A percentile compares a stretch with the other conserved stretches of the same genome.
phyloP scores from a whole-genome alignment of 1,284 basidiomycete species.

The Prillingera fragicola region DNA sequence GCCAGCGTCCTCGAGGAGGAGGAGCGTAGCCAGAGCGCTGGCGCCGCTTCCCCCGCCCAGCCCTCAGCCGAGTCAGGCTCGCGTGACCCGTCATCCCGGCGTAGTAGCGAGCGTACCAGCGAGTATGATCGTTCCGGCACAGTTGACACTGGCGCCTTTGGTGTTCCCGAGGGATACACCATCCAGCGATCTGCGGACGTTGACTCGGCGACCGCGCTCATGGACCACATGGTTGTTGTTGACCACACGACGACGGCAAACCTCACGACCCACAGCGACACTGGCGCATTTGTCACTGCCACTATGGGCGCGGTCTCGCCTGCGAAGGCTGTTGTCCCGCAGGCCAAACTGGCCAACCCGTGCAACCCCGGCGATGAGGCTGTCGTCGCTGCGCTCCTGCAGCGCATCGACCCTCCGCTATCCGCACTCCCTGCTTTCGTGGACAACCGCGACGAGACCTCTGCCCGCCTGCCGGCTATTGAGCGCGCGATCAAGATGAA shows the following conservation, averaged over 20 bases:
- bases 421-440: conserved; percentile 57
- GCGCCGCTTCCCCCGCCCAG: background rate
- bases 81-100: too few species aligned
- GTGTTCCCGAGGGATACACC: conserved; percentile 47
- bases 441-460: conserved; percentile 57
- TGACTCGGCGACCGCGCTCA: conserved; percentile 2
- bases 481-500: conserved; percentile 44
- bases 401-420: conserved; percentile 57
- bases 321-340: background rate
- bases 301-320: background rate
- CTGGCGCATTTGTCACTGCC: conserved; percentile 24
- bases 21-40: conserved; percentile 2
- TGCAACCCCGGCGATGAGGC: conserved; percentile 77
- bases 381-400: conserved; percentile 61
- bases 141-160: conserved; percentile 27
- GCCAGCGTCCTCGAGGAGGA: conserved; percentile 15
- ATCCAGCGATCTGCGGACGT: conserved; percentile 29
- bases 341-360: conserved; percentile 58
- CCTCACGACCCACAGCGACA: conserved; percentile 1
- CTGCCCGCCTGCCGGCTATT: conserved; percentile 61
- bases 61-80: too few species aligned
- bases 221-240: conserved; percentile 4
- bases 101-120: conserved; percentile 4
- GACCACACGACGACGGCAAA: conserved; percentile 5
- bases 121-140: conserved; percentile 11